Evolutionary conservation across 805 yeast genomes (phyloP), one percentile per base, ranked within the genome.

Genomic region (Candida easanensis): DNA sequence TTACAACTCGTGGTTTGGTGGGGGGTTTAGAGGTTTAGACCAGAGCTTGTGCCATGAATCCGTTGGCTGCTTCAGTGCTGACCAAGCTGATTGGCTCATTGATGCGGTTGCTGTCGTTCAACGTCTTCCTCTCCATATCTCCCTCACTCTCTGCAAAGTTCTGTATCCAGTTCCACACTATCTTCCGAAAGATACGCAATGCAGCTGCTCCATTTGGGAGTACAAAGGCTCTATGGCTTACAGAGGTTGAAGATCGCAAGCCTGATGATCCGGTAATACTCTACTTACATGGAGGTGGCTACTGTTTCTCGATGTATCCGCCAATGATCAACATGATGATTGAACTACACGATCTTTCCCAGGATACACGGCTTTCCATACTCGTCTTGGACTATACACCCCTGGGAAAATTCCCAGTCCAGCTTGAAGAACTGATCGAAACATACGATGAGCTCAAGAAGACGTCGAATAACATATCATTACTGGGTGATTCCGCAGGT

Each of bases 401-500:
- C n/a, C 35, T 56, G 1, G 48, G 48, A 3, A 36, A 36, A 26
- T 55, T 45, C 43, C 66, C 68, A 6, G 44, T 43, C 10, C 66
- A 61, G 42, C 44, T 62, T 17, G n/a, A 45, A 11, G 62, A 63
- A 41, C 42, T 50, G 3, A 39, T 41, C 27, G 42, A 42, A 1
- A 40, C 52, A n/a, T 58, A 53, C 37, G 36, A 49, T 17, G 38
- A 38, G 3, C 39, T 62, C 20, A 20, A 36, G 14, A 21, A 46
- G 23, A 27, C 49, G 1, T 46, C 38, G 10, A 39, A 50, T 37
- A 43, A 54, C 28, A 47, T 60, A 32, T 45, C 51, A 8, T 39
- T 58, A 2, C 34, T 50, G 14, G 68, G 68, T 11, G 68, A 63
- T 36, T 62, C 66, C 6, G 58, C 60, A 9, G 66, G 68, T 14